These are phyloP conservation scores for Eleusine coracana DNA, from an alignment of 176 grass and related monocot genomes.

Conservation along the genomic window DNA sequence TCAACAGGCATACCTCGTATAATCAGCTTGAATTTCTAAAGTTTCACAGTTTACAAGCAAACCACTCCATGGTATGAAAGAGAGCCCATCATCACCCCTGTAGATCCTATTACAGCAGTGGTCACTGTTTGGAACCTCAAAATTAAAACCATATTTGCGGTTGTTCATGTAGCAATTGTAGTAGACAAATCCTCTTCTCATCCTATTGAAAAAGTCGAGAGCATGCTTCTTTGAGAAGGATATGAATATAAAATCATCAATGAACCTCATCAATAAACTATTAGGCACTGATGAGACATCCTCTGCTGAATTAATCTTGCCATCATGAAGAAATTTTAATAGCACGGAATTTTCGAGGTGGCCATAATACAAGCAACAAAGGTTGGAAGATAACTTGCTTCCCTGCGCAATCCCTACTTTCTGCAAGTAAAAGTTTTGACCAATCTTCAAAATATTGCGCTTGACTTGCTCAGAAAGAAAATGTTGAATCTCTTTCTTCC, in stretches of 20 bases:
- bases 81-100: slow-evolving; percentile 62
- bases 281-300: slow-evolving; percentile 29
- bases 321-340: slow-evolving; percentile 49
- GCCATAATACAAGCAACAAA: slow-evolving; percentile 87
- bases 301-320: slow-evolving; percentile 35
- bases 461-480: slow-evolving; percentile 64
- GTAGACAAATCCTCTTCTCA: slow-evolving; percentile 67
- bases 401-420: slow-evolving; percentile 87
- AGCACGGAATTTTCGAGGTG: slow-evolving; percentile 74
- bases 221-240: slow-evolving; percentile 77
- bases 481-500: slow-evolving; percentile 53
- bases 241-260: slow-evolving; percentile 92
- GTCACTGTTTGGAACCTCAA: slow-evolving; percentile 45
- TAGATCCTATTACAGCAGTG: slow-evolving; percentile 62
- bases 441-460: slow-evolving; percentile 71
- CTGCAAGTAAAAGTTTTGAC: slow-evolving; percentile 70
- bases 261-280: slow-evolving; percentile 73
- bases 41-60: slow-evolving; percentile 90
- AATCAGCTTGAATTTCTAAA: slow-evolving; percentile 98
- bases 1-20: slow-evolving; percentile 63
- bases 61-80: slow-evolving; percentile 96
- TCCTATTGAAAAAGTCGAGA: slow-evolving; percentile 61
- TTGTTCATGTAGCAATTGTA: slow-evolving; percentile 92
- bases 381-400: slow-evolving; percentile 68
- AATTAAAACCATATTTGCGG: slow-evolving; percentile 79